phyloP scores from a whole-genome alignment of 1,284 basidiomycete species.

The Ustilago loliicola region DNA sequence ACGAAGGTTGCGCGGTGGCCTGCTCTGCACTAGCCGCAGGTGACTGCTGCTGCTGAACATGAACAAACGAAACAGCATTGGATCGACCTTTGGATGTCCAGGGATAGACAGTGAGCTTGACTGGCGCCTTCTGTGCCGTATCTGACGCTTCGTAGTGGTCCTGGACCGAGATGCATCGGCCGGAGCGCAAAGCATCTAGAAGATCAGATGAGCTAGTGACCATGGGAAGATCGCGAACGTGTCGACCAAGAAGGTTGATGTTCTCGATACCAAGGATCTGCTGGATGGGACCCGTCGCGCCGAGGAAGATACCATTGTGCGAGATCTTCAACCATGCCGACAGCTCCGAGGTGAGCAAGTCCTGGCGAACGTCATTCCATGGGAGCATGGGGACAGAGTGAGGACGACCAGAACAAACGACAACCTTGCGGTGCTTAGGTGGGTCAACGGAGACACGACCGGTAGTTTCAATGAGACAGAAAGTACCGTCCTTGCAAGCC shows the following conservation, averaged over 20 bases:
- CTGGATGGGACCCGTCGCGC: constrained; percentile 47
- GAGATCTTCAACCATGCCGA: constrained; percentile 55
- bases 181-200: constrained; percentile 41
- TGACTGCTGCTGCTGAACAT: constrained; percentile 41
- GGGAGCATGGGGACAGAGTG: constrained; percentile 55
- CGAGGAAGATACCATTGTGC: constrained; percentile 55
- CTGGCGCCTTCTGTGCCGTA: constrained; percentile 23
- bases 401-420: constrained; percentile 50
- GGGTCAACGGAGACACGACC: constrained; percentile 50
- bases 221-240: constrained; percentile 52
- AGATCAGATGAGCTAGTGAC: constrained; percentile 50
- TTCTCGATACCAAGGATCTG: constrained; percentile 50
- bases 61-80: constrained; percentile 40
- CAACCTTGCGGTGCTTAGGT: constrained; percentile 55
- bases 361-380: constrained; percentile 49
- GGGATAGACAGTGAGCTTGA: constrained; percentile 54
- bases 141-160: constrained; percentile 34
- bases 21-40: not conserved
- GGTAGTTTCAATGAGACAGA: constrained; percentile 48
- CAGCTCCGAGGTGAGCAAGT: constrained; percentile 23
- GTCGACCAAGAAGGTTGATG: constrained; percentile 43
- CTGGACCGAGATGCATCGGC: constrained; percentile 49
- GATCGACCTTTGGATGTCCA: constrained; percentile 54
- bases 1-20: not conserved
- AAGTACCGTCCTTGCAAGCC: constrained; percentile 44